phyloP scores from a whole-genome alignment of 768 basidiomycete genomes.

The Myochromella boudieri region DNA sequence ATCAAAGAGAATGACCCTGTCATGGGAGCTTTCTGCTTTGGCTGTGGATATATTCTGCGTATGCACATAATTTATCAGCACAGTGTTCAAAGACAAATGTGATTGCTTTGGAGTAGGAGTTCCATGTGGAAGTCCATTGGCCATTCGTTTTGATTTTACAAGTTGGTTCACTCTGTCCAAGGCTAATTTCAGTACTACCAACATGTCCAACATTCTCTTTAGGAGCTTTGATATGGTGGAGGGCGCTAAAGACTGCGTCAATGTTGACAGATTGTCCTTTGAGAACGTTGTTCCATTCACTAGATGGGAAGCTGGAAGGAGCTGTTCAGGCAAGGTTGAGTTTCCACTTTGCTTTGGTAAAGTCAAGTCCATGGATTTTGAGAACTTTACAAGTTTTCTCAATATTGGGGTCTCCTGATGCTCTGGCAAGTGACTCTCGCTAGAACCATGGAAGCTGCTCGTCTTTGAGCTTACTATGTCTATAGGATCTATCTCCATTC shows the following conservation, averaged over 20 bases:
- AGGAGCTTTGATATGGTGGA: slow-evolving; percentile 15
- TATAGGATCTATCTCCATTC: neutral
- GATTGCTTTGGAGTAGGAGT: slow-evolving; percentile 13
- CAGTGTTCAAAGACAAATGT: slow-evolving; percentile 24
- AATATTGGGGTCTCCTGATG: neutral
- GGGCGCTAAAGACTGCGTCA: slow-evolving; percentile 3
- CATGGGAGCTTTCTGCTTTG: slow-evolving; percentile 6
- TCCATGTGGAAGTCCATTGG: slow-evolving; percentile 27
- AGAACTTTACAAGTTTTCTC: neutral
- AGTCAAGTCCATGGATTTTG: neutral
- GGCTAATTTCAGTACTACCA: slow-evolving; percentile 15
- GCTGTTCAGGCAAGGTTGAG: neutral
- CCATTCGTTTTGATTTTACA: slow-evolving; percentile 15
- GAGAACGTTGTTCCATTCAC: slow-evolving; percentile 7
- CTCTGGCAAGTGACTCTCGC: neutral
- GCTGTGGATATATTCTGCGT: slow-evolving; percentile 24
- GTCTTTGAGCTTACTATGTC: neutral
- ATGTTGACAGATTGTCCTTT: neutral
- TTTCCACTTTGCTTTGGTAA: neutral
- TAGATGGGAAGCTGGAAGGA: neutral
- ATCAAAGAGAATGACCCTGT: slow-evolving; percentile 29
- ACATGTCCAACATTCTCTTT: slow-evolving; percentile 17
- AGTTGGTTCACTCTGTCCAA: slow-evolving; percentile 13
- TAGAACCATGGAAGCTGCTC: neutral
- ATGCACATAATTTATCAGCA: slow-evolving; percentile 19